A percentile compares a stretch with the other conserved stretches of the same genome.
These are phyloP conservation scores for Typha latifolia DNA, from an alignment of 176 grass and related monocot species.

Conservation along the genomic window DNA sequence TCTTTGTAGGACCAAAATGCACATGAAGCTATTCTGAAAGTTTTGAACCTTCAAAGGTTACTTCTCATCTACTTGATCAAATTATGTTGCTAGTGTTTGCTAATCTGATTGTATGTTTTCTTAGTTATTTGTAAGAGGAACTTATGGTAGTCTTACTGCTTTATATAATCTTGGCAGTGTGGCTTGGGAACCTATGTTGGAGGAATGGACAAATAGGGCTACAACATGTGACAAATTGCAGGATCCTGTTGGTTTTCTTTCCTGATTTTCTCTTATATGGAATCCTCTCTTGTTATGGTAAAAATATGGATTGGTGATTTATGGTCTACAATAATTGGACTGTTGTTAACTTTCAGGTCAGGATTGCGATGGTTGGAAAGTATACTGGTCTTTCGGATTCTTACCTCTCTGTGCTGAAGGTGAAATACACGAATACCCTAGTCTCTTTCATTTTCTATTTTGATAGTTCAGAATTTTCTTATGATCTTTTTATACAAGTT, in stretches of 20 bases:
- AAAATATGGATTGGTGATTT: neutral
- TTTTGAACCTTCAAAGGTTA: slow-evolving; percentile 73
- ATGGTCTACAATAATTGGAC: slow-evolving; percentile 3
- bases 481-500: too few species aligned
- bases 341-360: slow-evolving; percentile 46
- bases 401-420: slow-evolving; percentile 86
- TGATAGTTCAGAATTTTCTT: too few species aligned
- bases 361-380: slow-evolving; percentile 84
- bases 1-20: slow-evolving; percentile 76
- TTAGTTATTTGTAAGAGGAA: neutral
- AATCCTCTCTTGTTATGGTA: neutral
- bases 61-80: slow-evolving; percentile 13
- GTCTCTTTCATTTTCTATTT: too few species aligned
- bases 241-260: slow-evolving; percentile 28
- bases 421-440: slow-evolving; percentile 4
- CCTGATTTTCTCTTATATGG: neutral
- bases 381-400: slow-evolving; percentile 75
- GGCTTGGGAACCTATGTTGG: slow-evolving; percentile 40
- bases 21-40: slow-evolving; percentile 88
- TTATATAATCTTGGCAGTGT: slow-evolving; percentile 14
- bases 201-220: slow-evolving; percentile 66
- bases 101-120: neutral
- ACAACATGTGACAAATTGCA: slow-evolving; percentile 65
- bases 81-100: neutral
- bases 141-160: neutral